Evolutionary conservation across 352 stramenopile genomes (phyloP), one percentile per base, ranked within the genome.

Genomic region (Globisporangium spiculum): DNA sequence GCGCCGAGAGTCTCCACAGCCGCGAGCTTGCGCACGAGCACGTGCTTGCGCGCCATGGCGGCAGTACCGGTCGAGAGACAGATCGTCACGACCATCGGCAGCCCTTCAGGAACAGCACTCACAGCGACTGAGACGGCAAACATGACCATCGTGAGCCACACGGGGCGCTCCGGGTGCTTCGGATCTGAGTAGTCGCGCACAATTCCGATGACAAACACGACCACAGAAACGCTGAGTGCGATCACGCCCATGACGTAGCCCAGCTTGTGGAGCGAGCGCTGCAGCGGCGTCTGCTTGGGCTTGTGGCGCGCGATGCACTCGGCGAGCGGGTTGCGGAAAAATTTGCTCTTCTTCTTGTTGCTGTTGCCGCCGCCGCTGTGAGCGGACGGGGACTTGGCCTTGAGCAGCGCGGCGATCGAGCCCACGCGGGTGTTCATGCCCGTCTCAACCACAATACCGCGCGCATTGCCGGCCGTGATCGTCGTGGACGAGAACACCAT

Each of bases 401-500:
- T 83, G 1, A 93, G 69, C 34, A 91, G 67, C 18, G 77, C 66
- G 5, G 85, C 85, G 55, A 93, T 93, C 52, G 83, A 88, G 4
- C 85, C 83, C 4, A 92, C 85, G 18, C 84, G 81, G 0, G 85
- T 92, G 67, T 76, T 74, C 85, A 93, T 93, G 2, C 81, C 85
- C 0, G 85, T 93, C 66, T 89, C 85, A 2, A 93, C 85, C 3
- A 93, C 80, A 32, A 93, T 73, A 5, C 81, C 85, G 14, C 79
- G 78, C 1, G 82, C 85, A 54, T 90, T 93, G n/a, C 85, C 85
- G 0, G 83, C 79, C 1, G 85, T 98, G 87, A 76, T 86, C 26
- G 66, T 89, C 63, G 77, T 98, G 69, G 68, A 99, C 65, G 72
- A 93, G 75, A 99, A 99, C 0, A 98, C 83, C 73, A 99, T 92